Conservation (phyloP, 2,329 filamentous ascomycete genomes). For the Aspergillus brunneoviolaceus region DNA sequence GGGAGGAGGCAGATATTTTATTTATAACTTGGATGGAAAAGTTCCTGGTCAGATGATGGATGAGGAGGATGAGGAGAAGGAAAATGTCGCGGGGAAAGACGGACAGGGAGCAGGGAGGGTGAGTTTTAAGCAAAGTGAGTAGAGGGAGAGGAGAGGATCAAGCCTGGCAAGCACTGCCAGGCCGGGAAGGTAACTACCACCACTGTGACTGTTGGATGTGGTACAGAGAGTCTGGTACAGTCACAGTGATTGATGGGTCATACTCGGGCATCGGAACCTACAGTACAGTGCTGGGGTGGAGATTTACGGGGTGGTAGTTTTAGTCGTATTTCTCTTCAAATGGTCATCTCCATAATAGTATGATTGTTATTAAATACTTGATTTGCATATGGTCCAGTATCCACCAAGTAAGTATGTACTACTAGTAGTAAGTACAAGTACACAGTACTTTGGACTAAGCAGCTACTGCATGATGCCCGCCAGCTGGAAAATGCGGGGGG, state of each 20-base stretch:
- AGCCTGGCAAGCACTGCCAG: too few relatives aligned
- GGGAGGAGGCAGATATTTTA: slow-evolving; percentile 11
- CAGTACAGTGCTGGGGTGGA: too few relatives aligned
- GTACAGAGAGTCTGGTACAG: neutral
- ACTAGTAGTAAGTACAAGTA: neutral
- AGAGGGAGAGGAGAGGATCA: too few relatives aligned
- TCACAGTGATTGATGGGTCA: neutral
- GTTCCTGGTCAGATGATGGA: neutral
- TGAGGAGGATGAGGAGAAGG: slow-evolving; percentile 10
- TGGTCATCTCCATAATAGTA: too few relatives aligned
- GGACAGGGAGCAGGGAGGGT: neutral
- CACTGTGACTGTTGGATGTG: neutral
- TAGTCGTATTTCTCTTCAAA: too few relatives aligned
- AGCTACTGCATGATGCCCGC: slow-evolving; percentile 5
- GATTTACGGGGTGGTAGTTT: too few relatives aligned
- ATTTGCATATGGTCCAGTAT: too few relatives aligned
- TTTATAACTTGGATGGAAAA: neutral
- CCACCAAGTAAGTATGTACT: too few relatives aligned
- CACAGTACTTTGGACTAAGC: neutral
- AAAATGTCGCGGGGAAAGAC: slow-evolving; percentile 10
- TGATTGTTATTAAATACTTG: too few relatives aligned
- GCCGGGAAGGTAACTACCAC: too few relatives aligned
- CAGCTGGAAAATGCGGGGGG: slow-evolving; percentile 8
- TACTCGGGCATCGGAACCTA: too few relatives aligned
- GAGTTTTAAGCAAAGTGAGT: too few relatives aligned